Conservation (phyloP, 768 basidiomycete species). For the Mycena vitilis region DNA sequence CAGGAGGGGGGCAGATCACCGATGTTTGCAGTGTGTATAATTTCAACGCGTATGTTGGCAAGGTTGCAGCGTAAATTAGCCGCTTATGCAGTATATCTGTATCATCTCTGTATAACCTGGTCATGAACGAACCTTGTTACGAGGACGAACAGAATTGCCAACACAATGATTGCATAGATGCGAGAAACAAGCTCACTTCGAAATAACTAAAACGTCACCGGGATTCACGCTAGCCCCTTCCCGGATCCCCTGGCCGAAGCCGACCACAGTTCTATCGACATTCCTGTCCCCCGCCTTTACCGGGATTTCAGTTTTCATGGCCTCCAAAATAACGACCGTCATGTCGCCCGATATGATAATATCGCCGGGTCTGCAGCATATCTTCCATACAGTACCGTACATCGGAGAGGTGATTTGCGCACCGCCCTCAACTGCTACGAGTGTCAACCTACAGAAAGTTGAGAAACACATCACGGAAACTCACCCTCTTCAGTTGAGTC, state of each 20-base stretch:
- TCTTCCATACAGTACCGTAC: constrained; percentile 63
- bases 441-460: neutral
- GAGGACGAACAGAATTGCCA: too few relatives aligned
- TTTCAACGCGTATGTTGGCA: constrained; percentile 6
- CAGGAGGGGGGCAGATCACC: neutral
- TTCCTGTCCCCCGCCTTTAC: constrained; percentile 58
- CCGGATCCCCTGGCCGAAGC: constrained; percentile 52
- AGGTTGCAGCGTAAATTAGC: neutral
- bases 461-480: neutral
- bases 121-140: too few relatives aligned
- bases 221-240: constrained; percentile 59
- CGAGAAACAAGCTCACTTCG: constrained; percentile 33
- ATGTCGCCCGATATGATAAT: constrained; percentile 53
- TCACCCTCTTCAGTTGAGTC: neutral
- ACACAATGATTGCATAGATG: too few relatives aligned
- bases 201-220: constrained; percentile 57
- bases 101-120: too few relatives aligned
- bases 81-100: too few relatives aligned
- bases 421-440: constrained; percentile 8
- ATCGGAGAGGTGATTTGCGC: constrained; percentile 49
- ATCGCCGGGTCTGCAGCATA: constrained; percentile 57
- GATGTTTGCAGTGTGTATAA: neutral
- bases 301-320: constrained; percentile 75
- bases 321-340: constrained; percentile 64
- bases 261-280: constrained; percentile 56